Conservation (phyloP, 192 early-diverging fungal genomes). For the Phycomyces blakesleeanus region DNA sequence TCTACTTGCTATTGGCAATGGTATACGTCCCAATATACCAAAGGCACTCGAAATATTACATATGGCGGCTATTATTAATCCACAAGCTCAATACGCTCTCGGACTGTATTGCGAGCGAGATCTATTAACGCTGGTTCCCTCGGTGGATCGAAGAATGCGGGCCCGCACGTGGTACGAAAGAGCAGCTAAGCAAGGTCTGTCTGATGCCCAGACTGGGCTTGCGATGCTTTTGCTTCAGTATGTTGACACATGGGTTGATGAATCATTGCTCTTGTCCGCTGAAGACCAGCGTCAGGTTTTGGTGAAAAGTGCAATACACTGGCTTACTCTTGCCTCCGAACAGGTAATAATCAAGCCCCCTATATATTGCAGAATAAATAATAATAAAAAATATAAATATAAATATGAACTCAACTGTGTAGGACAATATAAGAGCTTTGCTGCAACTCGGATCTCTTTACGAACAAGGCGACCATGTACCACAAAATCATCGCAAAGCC, state of each 20-base stretch:
- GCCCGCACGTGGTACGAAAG: conserved; percentile 17
- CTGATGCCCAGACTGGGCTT: conserved; percentile 25
- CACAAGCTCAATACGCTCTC: conserved; percentile 23
- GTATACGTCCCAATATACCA: conserved; percentile 8
- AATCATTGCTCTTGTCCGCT: background rate
- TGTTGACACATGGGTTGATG: background rate
- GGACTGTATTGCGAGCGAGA: conserved; percentile 26
- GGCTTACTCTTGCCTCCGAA: background rate
- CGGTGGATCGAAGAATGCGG: background rate
- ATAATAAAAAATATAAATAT: background rate
- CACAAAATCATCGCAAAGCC: conserved; percentile 16
- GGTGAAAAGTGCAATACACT: background rate
- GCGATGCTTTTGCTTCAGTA: conserved; percentile 23
- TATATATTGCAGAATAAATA: background rate
- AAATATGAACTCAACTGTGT: too few relatives aligned
- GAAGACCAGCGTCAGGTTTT: background rate
- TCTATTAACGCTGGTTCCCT: background rate
- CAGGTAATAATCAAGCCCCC: background rate
- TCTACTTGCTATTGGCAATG: conserved; percentile 13
- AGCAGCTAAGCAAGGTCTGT: conserved; percentile 21
- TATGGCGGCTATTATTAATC: background rate
- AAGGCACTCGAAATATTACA: conserved; percentile 15
- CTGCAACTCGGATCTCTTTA: conserved; percentile 34
- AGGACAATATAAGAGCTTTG: conserved; percentile 23
- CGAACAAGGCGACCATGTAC: conserved; percentile 21